These are phyloP conservation scores for Cladosporium halotolerans DNA, from an alignment of 2,329 filamentous ascomycete genomes.

Conservation along the genomic window DNA sequence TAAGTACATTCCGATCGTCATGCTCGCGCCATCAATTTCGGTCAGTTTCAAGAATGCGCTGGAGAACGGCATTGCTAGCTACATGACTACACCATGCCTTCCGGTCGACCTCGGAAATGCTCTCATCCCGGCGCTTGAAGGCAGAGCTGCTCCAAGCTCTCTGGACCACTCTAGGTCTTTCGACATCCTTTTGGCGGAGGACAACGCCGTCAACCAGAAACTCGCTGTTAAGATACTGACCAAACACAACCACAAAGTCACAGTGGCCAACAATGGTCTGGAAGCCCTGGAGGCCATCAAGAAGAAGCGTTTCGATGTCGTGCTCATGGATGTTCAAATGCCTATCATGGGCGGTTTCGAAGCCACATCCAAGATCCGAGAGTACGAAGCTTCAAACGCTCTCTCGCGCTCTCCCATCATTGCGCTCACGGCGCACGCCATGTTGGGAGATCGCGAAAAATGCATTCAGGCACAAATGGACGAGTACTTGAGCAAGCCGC, in stretches of 20 bases:
- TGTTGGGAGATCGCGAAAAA: conserved; percentile 96
- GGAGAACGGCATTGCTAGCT: conserved; percentile 94
- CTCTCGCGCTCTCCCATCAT: conserved; percentile 88
- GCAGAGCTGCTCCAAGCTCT: conserved; percentile 80
- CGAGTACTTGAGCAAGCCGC: conserved; percentile 92
- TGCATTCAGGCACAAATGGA: conserved; percentile 99
- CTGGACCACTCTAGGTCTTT: conserved; percentile 94
- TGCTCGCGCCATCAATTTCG: conserved; percentile 80
- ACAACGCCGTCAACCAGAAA: conserved; percentile 95
- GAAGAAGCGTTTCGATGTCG: conserved; percentile 87
- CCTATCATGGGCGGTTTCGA: conserved; percentile 99
- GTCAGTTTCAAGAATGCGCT: conserved; percentile 90
- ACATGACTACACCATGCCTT: conserved; percentile 95
- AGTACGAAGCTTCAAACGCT: conserved; percentile 79
- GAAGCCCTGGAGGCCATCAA: conserved; percentile 92
- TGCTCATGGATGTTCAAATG: conserved; percentile 99
- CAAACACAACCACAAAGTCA: conserved; percentile 89
- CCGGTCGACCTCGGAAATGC: conserved; percentile 92
- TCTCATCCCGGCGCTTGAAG: conserved; percentile 91
- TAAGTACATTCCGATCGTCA: conserved; percentile 94
- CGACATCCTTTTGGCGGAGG: conserved; percentile 89
- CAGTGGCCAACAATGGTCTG: conserved; percentile 88
- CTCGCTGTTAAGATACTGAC: conserved; percentile 94
- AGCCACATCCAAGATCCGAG: conserved; percentile 90
- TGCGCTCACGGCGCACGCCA: conserved; percentile 92